Conservation (phyloP, 2,329 filamentous ascomycete species). For the Trichoderma pleuroti region DNA sequence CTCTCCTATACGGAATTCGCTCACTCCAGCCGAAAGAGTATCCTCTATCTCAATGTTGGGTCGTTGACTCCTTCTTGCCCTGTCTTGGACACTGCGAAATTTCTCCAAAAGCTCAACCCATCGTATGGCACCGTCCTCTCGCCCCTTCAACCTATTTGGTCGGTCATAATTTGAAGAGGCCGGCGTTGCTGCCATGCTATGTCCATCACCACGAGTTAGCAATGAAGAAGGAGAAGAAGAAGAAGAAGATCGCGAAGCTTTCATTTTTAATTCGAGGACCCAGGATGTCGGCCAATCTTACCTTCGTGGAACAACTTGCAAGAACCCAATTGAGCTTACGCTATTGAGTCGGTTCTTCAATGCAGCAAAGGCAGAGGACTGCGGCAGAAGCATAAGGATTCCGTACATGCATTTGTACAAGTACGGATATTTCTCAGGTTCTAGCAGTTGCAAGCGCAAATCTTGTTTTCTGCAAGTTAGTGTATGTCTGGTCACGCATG, state of each 20-base stretch:
- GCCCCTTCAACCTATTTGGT: conserved; percentile 72
- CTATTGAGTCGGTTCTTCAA: conserved; percentile 95
- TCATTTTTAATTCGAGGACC: neutral
- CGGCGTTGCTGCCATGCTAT: conserved; percentile 45
- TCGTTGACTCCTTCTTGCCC: conserved; percentile 67
- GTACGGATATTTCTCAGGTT: conserved; percentile 91
- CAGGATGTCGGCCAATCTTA: conserved; percentile 47
- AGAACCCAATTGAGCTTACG: conserved; percentile 92
- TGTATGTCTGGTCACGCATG: neutral
- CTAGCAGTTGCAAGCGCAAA: conserved; percentile 86
- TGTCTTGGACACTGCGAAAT: conserved; percentile 87
- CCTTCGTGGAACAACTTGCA: conserved; percentile 77
- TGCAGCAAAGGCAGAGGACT: conserved; percentile 94
- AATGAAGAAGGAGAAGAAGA: neutral
- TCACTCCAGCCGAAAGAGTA: conserved; percentile 42
- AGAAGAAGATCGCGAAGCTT: neutral
- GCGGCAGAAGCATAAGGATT: conserved; percentile 94
- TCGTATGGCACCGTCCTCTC: conserved; percentile 79
- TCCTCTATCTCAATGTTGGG: conserved; percentile 52
- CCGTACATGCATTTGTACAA: conserved; percentile 98
- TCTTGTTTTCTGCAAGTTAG: conserved; percentile 49
- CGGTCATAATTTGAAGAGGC: conserved; percentile 62
- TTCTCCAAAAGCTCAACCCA: conserved; percentile 95
- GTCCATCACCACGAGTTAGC: neutral
- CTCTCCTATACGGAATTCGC: conserved; percentile 43